phyloP scores from a whole-genome alignment of 129 eudicot genomes.

The Scalesia atractyloides region DNA sequence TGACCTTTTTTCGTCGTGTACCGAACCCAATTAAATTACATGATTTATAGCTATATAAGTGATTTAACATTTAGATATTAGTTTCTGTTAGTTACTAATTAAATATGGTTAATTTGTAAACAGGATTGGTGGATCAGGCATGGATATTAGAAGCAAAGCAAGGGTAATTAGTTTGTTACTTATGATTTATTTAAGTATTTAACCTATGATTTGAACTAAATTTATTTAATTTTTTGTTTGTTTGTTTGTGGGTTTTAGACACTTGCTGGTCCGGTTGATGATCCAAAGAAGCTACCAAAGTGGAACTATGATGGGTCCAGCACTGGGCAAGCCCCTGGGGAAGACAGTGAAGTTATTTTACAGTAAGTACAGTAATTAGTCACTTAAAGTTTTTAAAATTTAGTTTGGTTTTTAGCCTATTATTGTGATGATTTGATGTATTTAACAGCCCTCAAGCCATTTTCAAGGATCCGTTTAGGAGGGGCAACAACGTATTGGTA shows the following conservation, averaged over 20 bases:
- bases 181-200: not conserved
- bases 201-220: not conserved
- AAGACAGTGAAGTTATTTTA: slow-evolving; percentile 89
- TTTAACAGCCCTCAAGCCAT: slow-evolving; percentile 33
- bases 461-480: slow-evolving; percentile 17
- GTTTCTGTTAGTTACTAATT: not conserved
- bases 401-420: not conserved
- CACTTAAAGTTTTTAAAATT: not conserved
- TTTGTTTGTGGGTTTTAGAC: slow-evolving; percentile 43
- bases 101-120: slow-evolving; percentile 14
- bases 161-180: slow-evolving; percentile 46
- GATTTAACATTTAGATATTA: not conserved
- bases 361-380: slow-evolving; percentile 48
- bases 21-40: not conserved
- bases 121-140: slow-evolving; percentile 95
- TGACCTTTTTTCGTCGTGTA: slow-evolving; percentile 18
- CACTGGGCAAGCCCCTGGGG: slow-evolving; percentile 94
- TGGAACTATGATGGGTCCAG: slow-evolving; percentile 93
- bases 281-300: slow-evolving; percentile 78
- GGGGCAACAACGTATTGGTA: slow-evolving; percentile 7
- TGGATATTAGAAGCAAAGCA: slow-evolving; percentile 90
- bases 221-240: not conserved
- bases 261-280: slow-evolving; percentile 56
- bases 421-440: not conserved
- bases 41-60: not conserved